phyloP scores from a whole-genome alignment of 805 yeast species.

The Candida maris region DNA sequence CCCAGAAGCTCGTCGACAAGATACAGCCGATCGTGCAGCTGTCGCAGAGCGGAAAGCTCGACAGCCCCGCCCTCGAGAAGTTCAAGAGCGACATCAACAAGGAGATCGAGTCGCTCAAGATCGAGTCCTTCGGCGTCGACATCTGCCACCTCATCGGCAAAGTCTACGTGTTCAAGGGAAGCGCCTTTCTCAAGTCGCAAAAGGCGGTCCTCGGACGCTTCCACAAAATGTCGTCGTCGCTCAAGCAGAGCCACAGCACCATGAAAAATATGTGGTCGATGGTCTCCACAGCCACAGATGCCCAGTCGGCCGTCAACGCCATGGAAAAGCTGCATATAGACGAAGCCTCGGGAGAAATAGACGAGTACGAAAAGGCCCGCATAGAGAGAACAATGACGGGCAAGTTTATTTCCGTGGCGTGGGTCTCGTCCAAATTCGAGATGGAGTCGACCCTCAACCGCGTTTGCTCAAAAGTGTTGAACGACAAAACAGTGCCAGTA shows the following conservation, averaged over 20 bases:
- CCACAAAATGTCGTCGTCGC: conserved; percentile 53
- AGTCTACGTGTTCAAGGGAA: conserved; percentile 62
- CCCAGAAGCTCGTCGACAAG: conserved; percentile 46
- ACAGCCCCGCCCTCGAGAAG: conserved; percentile 41
- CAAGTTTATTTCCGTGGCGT: conserved; percentile 77
- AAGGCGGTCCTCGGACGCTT: conserved; percentile 62
- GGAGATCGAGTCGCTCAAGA: conserved; percentile 79
- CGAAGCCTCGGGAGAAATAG: conserved; percentile 37
- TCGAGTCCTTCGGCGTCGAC: conserved; percentile 84
- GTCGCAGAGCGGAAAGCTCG: conserved; percentile 37
- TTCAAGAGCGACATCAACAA: conserved; percentile 64
- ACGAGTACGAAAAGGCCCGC: conserved; percentile 50
- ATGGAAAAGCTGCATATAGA: conserved; percentile 54
- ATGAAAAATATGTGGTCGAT: conserved; percentile 70
- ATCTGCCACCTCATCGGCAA: conserved; percentile 73
- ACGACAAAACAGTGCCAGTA: conserved; percentile 50
- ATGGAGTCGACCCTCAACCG: conserved; percentile 67
- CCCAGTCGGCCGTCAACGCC: conserved; percentile 74
- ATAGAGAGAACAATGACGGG: conserved; percentile 74
- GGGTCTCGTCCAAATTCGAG: conserved; percentile 80
- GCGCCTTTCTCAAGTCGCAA: conserved; percentile 62
- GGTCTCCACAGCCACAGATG: conserved; percentile 70
- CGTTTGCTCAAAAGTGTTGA: conserved; percentile 64
- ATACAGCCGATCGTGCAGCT: conserved; percentile 38
- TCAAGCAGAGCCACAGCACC: conserved; percentile 71